phyloP scores from a whole-genome alignment of 257 asterid genomes.

The Solanum etuberosum region DNA sequence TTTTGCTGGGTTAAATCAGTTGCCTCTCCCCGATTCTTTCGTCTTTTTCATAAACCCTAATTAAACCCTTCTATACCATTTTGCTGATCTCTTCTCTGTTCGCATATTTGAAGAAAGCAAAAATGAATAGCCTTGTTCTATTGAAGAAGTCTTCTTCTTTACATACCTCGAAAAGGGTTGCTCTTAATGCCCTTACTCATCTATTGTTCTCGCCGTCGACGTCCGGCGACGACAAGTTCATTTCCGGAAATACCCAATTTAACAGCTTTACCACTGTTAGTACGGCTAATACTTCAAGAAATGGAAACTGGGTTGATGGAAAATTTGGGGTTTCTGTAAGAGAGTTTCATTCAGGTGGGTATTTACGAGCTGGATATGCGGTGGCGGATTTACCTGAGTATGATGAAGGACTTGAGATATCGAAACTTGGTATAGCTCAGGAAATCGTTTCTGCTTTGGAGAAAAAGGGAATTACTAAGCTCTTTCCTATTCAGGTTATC shows the following conservation, averaged over 20 bases:
- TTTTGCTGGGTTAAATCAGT: background rate
- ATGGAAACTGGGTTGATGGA: background rate
- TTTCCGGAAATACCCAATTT: conserved; percentile 10
- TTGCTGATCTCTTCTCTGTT: background rate
- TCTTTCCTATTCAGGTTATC: conserved; percentile 88
- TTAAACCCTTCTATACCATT: background rate
- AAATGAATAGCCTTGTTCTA: conserved; percentile 41
- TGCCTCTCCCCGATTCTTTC: background rate
- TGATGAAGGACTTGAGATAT: conserved; percentile 79
- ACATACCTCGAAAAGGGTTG: conserved; percentile 15
- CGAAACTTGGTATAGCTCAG: conserved; percentile 68
- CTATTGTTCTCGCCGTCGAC: conserved; percentile 9
- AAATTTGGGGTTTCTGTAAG: conserved; percentile 9
- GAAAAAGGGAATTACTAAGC: conserved; percentile 54
- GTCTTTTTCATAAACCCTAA: conserved; percentile 17
- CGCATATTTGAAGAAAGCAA: background rate
- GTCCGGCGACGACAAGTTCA: conserved; percentile 1
- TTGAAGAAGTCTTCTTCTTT: conserved; percentile 34
- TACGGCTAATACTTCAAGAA: background rate
- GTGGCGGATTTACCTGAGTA: conserved; percentile 32
- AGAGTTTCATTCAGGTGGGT: conserved; percentile 35
- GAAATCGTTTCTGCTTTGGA: conserved; percentile 57
- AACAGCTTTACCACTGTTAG: conserved; percentile 8
- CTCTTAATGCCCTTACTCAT: conserved; percentile 34
- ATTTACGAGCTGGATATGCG: conserved; percentile 37